Percentiles rank a stretch among this genome's conserved stretches.
Evolutionary conservation across 2,329 filamentous ascomycete species (phyloP).

Genomic region (Fusarium sarcochroum): DNA sequence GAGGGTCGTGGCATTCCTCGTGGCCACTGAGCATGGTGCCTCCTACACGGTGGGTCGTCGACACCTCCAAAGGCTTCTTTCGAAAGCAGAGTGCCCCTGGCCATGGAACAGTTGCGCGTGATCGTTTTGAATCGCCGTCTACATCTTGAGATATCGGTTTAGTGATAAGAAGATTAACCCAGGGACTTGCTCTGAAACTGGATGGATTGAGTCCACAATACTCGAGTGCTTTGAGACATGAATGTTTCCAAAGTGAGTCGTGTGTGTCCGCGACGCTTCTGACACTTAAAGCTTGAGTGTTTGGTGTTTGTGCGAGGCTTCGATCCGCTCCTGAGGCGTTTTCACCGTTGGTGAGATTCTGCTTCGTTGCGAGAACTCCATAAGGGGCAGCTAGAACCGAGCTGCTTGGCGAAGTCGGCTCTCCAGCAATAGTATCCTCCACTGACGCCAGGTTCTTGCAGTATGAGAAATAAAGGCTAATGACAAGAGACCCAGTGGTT

Average conservation of each 20-base stretch:
- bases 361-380: constrained; percentile 57
- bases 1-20: constrained; percentile 63
- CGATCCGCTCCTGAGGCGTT: constrained; percentile 50
- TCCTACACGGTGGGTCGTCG: constrained; percentile 57
- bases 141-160: constrained; percentile 60
- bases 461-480: constrained; percentile 63
- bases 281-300: constrained; percentile 63
- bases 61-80: constrained; percentile 60
- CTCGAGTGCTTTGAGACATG: constrained; percentile 66
- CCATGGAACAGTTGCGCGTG: constrained; percentile 65
- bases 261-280: constrained; percentile 58
- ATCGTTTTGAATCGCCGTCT: constrained; percentile 59
- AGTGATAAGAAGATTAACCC: constrained; percentile 66
- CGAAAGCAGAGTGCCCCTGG: constrained; percentile 68
- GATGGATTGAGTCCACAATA: constrained; percentile 63
- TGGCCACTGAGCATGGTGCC: constrained; percentile 56
- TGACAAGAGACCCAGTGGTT: constrained; percentile 67
- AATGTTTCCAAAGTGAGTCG: constrained; percentile 63
- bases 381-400: constrained; percentile 69
- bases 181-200: constrained; percentile 60
- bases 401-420: constrained; percentile 58
- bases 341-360: constrained; percentile 39
- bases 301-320: constrained; percentile 64
- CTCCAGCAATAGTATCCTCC: constrained; percentile 59
- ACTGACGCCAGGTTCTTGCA: constrained; percentile 63